A percentile compares a stretch with the other conserved stretches of the same genome.
These are phyloP conservation scores for Trichoderma harzianum DNA, from an alignment of 2,329 filamentous ascomycete genomes.

Conservation along the genomic window DNA sequence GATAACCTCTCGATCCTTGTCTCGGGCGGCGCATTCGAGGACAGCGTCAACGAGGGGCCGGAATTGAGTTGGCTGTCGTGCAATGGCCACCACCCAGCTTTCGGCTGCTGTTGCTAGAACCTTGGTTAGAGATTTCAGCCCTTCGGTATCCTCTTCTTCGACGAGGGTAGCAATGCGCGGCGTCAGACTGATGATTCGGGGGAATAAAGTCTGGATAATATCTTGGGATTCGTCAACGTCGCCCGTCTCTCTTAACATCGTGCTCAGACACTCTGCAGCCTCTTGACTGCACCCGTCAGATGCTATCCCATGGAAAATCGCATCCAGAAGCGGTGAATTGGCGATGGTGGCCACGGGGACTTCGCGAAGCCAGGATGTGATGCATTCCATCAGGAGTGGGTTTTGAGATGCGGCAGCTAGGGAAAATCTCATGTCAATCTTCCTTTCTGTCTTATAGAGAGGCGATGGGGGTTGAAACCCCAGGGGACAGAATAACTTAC, in stretches of 20 bases:
- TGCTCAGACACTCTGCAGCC: constrained; percentile 87
- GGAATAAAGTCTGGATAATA: constrained; percentile 78
- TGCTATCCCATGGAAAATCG: constrained; percentile 74
- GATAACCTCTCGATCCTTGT: constrained; percentile 87
- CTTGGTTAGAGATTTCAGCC: constrained; percentile 83
- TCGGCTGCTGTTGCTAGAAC: constrained; percentile 92
- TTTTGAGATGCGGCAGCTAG: constrained; percentile 75
- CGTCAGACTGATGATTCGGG: constrained; percentile 70
- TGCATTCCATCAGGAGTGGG: constrained; percentile 87
- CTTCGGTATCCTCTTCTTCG: constrained; percentile 78
- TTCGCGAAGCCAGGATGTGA: constrained; percentile 94
- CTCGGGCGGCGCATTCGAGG: constrained; percentile 84
- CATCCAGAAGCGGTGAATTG: constrained; percentile 76
- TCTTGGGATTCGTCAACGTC: constrained; percentile 89
- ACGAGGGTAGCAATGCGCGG: constrained; percentile 73
- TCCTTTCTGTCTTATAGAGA: background rate
- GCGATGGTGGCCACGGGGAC: constrained; percentile 81
- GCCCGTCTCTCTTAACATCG: constrained; percentile 84
- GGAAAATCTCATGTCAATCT: background rate
- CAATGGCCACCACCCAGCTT: constrained; percentile 89
- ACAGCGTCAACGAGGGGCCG: constrained; percentile 82
- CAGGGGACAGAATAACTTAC: constrained; percentile 48
- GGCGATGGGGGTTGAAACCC: background rate
- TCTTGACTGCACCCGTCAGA: constrained; percentile 77
- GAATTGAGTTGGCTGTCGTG: constrained; percentile 78